phyloP scores from a whole-genome alignment of 345 rosid genomes.

The Camelina hispida region DNA sequence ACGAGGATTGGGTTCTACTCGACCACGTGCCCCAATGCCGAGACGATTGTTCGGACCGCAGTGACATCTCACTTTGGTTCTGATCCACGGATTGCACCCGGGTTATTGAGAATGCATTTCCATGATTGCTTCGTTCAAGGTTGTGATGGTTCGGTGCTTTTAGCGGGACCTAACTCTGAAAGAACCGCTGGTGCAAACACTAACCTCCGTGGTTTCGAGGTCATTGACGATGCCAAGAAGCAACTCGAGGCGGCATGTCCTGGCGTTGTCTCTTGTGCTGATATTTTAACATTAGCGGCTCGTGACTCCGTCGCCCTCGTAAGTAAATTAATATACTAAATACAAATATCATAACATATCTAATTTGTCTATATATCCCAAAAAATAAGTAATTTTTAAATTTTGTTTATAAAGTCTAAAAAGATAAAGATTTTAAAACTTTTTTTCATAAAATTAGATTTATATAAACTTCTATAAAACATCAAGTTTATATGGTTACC shows the following conservation, averaged over 20 bases:
- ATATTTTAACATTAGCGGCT: constrained; percentile 52
- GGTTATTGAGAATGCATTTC: constrained; percentile 51
- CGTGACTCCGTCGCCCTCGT: constrained; percentile 49
- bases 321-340: neutral
- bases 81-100: constrained; percentile 47
- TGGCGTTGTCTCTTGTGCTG: constrained; percentile 60
- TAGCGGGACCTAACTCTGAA: constrained; percentile 48
- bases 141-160: constrained; percentile 57
- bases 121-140: constrained; percentile 60
- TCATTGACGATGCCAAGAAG: constrained; percentile 35
- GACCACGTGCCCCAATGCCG: constrained; percentile 47
- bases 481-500: too few relatives aligned
- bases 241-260: constrained; percentile 51
- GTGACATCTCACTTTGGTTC: constrained; percentile 40
- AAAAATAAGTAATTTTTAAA: too few relatives aligned
- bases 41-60: constrained; percentile 42
- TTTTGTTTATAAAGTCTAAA: too few relatives aligned
- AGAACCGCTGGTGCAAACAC: constrained; percentile 48
- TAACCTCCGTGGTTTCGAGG: constrained; percentile 47
- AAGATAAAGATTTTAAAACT: too few relatives aligned
- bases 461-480: too few relatives aligned
- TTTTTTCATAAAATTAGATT: too few relatives aligned
- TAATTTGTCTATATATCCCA: too few relatives aligned
- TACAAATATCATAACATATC: neutral
- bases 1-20: constrained; percentile 54